phyloP scores from a whole-genome alignment of 73 alveolate species.

The Tetrahymena elliotti region DNA sequence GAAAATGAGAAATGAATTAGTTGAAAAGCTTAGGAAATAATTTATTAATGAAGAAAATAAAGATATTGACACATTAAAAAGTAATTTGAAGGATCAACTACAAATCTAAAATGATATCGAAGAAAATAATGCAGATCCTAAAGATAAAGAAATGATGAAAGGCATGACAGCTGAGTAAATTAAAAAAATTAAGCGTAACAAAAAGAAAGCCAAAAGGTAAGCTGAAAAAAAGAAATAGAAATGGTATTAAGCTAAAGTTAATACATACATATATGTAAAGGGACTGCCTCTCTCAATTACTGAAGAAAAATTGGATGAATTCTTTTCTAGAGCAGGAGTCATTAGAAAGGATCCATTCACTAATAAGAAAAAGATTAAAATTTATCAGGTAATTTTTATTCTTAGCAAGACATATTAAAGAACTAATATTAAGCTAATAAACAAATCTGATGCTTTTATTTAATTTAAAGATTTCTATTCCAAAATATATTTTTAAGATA shows the following conservation, averaged over 20 bases:
- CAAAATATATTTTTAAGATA: too few relatives aligned
- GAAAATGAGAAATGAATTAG: slow-evolving; percentile 12
- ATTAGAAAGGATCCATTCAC: slow-evolving; percentile 66
- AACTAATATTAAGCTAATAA: too few relatives aligned
- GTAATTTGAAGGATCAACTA: background rate
- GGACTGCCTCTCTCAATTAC: slow-evolving; percentile 74
- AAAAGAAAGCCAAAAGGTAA: slow-evolving; percentile 54
- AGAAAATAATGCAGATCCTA: background rate
- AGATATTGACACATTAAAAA: background rate
- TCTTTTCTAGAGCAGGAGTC: slow-evolving; percentile 68
- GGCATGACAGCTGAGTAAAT: slow-evolving; percentile 13
- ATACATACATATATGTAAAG: slow-evolving; percentile 66
- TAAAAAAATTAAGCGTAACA: slow-evolving; percentile 35
- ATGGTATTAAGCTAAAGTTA: slow-evolving; percentile 73
- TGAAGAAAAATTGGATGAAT: slow-evolving; percentile 46
- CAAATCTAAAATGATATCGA: background rate
- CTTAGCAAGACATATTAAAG: background rate
- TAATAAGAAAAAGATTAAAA: slow-evolving; percentile 47
- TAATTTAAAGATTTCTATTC: too few relatives aligned
- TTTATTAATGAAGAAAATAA: background rate
- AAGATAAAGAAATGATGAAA: slow-evolving; percentile 7
- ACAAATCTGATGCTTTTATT: too few relatives aligned
- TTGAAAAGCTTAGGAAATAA: slow-evolving; percentile 13
- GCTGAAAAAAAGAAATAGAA: slow-evolving; percentile 59
- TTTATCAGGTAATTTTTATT: slow-evolving; percentile 22